Evolutionary conservation across 192 early-diverging fungal species (phyloP), one percentile per base, ranked within the genome.

Genomic region (Gaertneriomyces sp.): DNA sequence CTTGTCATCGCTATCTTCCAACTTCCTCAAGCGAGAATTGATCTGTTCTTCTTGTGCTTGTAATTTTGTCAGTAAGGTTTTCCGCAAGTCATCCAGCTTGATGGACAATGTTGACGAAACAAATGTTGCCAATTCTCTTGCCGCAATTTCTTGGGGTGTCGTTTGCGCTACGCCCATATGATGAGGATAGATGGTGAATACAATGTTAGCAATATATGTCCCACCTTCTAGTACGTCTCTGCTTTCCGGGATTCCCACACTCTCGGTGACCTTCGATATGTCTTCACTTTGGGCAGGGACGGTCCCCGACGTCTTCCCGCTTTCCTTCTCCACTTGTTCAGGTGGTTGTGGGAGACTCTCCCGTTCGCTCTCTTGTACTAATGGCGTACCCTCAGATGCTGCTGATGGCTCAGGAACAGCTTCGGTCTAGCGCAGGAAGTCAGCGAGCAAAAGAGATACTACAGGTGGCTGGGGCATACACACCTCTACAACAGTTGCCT

Each of bases 41-140:
- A 76, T 51, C 46, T 56, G 51, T 33, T 75, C 75, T 20, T 83
- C 81, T 63, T 83, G 77, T n/a, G 40, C 66, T 46, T 64, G 45
- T 40, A 82, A 38, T 39, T 71, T 73, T 14, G 57, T 49, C 42
- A 75, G 14, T 39, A 82, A 53, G 16, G 73, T 45, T 45, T 67
- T 64, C n/a, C 76, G 74, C 51, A 82, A 42, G 40, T 82, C 81
- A 25, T 82, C 81, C 38, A 82, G 47, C 42, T 77, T 77, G 25
- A 69, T 55, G 2, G 64, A 19, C 16, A 82, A 63, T 4, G 68
- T 73, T 2, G 44, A 14, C 7, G 64, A 63, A 40, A 82, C 72
- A 38, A 77, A 72, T 12, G 57, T 62, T 33, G 55, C 43, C 38
- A 82, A 68, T 47, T 82, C 81, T 11, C 64, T 49, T 14, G 52